Evolutionary conservation across 1,284 basidiomycete genomes (phyloP).

Genomic region (Leccinum fuscescens): DNA sequence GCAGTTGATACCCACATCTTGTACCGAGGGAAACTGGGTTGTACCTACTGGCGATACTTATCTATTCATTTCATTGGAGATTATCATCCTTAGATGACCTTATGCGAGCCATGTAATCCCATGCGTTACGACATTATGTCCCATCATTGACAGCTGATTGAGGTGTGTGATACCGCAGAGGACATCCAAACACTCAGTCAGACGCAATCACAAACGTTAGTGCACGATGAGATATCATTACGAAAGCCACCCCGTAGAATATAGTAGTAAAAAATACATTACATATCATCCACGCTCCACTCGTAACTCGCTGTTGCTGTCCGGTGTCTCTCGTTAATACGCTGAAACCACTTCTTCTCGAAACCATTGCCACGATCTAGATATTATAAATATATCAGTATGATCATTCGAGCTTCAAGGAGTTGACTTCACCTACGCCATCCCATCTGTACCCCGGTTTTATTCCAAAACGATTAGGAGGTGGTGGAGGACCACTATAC

Average conservation of each 20-base stretch:
- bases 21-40: slow-evolving; percentile 10
- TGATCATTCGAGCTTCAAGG: slow-evolving; percentile 6
- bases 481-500: slow-evolving; percentile 84
- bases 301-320: slow-evolving; percentile 69
- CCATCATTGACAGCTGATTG: background rate
- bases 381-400: slow-evolving; percentile 4
- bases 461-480: slow-evolving; percentile 94
- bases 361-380: slow-evolving; percentile 91
- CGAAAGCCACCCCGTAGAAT: background rate
- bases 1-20: slow-evolving; percentile 5
- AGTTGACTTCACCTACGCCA: slow-evolving; percentile 73
- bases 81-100: slow-evolving; percentile 10
- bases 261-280: slow-evolving; percentile 20
- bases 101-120: slow-evolving; percentile 4
- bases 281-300: slow-evolving; percentile 93
- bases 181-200: slow-evolving; percentile 2
- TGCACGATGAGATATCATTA: background rate
- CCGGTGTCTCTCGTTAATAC: slow-evolving; percentile 71
- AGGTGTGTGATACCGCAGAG: background rate
- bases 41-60: slow-evolving; percentile 18
- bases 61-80: slow-evolving; percentile 21
- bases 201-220: background rate
- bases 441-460: slow-evolving; percentile 97
- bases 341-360: slow-evolving; percentile 89
- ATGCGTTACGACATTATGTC: slow-evolving; percentile 3